phyloP scores from a whole-genome alignment of 2,329 filamentous ascomycete genomes.

The Didymella sp. region DNA sequence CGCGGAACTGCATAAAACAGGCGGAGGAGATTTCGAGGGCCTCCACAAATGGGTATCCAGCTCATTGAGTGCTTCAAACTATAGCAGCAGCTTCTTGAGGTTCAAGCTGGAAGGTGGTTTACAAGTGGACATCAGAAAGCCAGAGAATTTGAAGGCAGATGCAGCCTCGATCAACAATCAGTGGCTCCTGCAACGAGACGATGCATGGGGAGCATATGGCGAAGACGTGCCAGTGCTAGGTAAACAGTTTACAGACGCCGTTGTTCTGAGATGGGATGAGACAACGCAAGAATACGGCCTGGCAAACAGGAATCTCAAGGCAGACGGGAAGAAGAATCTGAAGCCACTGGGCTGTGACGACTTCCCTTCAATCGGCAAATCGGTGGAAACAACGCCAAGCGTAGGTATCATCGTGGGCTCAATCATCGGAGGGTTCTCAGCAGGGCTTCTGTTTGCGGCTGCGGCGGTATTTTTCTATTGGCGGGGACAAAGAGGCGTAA shows the following conservation, averaged over 20 bases:
- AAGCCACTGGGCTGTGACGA: slow-evolving; percentile 27
- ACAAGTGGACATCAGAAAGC: neutral
- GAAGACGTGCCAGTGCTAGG: slow-evolving; percentile 22
- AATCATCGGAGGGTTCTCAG: slow-evolving; percentile 23
- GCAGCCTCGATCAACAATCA: neutral
- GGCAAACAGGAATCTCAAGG: slow-evolving; percentile 17
- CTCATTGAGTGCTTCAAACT: no score
- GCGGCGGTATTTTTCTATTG: slow-evolving; percentile 24
- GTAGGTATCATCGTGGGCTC: slow-evolving; percentile 23
- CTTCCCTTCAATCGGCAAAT: slow-evolving; percentile 19
- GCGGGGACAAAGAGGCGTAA: slow-evolving; percentile 20
- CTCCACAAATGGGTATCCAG: neutral
- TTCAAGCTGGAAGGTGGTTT: neutral
- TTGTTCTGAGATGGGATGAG: slow-evolving; percentile 26
- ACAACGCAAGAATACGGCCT: slow-evolving; percentile 24
- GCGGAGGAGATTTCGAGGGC: slow-evolving; percentile 1
- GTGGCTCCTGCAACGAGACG: neutral
- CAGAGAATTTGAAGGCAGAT: neutral
- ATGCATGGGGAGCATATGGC: slow-evolving; percentile 24
- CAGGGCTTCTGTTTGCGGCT: slow-evolving; percentile 21
- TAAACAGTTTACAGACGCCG: slow-evolving; percentile 24
- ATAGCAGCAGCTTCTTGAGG: neutral
- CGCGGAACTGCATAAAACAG: neutral
- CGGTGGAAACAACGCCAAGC: neutral
- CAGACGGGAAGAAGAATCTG: slow-evolving; percentile 4